phyloP scores from a whole-genome alignment of 1,284 basidiomycete genomes.

The Cutaneotrichosporon mucoides region DNA sequence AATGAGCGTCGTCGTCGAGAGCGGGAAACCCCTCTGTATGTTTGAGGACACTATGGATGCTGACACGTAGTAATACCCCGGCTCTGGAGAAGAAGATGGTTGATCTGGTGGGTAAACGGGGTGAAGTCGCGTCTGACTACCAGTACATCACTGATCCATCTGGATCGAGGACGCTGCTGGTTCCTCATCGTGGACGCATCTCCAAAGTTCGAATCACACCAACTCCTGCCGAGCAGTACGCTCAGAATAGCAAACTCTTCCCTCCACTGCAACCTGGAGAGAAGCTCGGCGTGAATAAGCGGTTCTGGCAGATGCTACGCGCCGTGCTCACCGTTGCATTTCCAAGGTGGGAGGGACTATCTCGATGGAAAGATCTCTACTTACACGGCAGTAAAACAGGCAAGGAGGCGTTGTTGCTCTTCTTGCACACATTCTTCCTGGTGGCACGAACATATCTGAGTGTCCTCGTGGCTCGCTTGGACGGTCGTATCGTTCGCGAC shows the following conservation, averaged over 20 bases:
- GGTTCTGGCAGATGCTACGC: constrained; percentile 73
- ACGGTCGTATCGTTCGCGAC: constrained; percentile 85
- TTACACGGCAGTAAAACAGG: constrained; percentile 55
- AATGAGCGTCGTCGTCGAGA: constrained; percentile 37
- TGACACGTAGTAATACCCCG: constrained; percentile 40
- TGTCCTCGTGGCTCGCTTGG: constrained; percentile 80
- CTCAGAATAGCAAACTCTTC: constrained; percentile 31
- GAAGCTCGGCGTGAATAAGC: constrained; percentile 69
- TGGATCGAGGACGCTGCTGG: constrained; percentile 61
- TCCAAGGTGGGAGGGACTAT: constrained; percentile 45
- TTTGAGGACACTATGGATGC: neutral
- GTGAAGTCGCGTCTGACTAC: neutral
- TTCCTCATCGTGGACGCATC: constrained; percentile 61
- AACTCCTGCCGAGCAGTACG: constrained; percentile 30
- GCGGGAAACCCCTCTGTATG: constrained; percentile 45
- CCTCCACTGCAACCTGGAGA: constrained; percentile 44
- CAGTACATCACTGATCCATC: constrained; percentile 47
- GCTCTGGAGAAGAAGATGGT: constrained; percentile 49
- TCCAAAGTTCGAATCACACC: constrained; percentile 57
- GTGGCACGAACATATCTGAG: constrained; percentile 80
- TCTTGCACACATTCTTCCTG: constrained; percentile 81
- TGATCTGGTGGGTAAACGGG: constrained; percentile 36
- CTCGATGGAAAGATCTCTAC: neutral
- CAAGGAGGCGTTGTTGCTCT: constrained; percentile 74
- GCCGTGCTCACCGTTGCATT: constrained; percentile 74